Evolutionary conservation across 2,329 filamentous ascomycete genomes (phyloP), one percentile per base, ranked within the genome.

Genomic region (Fusarium ambrosium): DNA sequence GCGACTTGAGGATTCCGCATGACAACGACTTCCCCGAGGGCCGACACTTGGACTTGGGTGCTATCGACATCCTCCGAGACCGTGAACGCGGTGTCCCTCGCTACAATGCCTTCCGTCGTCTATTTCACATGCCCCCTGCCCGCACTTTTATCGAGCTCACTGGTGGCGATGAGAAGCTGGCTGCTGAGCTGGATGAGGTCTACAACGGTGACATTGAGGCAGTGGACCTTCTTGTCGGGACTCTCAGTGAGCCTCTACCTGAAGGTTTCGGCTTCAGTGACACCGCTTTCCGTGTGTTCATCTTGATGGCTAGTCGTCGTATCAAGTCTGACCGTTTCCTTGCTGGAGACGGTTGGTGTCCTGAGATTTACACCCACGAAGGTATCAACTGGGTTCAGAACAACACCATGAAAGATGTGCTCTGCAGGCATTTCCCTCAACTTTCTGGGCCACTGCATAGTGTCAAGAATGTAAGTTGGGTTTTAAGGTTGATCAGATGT

Each of bases 251-350:
- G 2, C 70, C 70, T 29, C n/a, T 73, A 0, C 70, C 70, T 0
- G 22, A 67, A 2, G 70, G 70, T 0, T 73, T 73, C 13, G 70
- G 70, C 1, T 73, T 73, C 2, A 73, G 70, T 4, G 66, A 73
- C 51, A 73, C 70, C 0, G 66, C 70, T 0, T 73, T 73, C 66
- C 66, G 70, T 1, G 70, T 73, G 0, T 73, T 73, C 4, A 73
- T 73, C 4, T 58, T 73, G 2, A 73, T 73, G 70, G 70, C 70
- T 0, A 71, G 70, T 0, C 62, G 70, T 0, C 70, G 70, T 3
- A 73, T 73, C 16, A 73, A 73, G 13, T 73, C 70, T 11, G 70
- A 73, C 22, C 70, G 70, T 0, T 73, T 73, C 37, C 62, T 73
- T 4, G 70, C 70, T 1, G 70, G 70, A 0, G 70, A 71, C 7